phyloP scores from a whole-genome alignment of 352 stramenopile species.

The Globisporangium megalacanthum region DNA sequence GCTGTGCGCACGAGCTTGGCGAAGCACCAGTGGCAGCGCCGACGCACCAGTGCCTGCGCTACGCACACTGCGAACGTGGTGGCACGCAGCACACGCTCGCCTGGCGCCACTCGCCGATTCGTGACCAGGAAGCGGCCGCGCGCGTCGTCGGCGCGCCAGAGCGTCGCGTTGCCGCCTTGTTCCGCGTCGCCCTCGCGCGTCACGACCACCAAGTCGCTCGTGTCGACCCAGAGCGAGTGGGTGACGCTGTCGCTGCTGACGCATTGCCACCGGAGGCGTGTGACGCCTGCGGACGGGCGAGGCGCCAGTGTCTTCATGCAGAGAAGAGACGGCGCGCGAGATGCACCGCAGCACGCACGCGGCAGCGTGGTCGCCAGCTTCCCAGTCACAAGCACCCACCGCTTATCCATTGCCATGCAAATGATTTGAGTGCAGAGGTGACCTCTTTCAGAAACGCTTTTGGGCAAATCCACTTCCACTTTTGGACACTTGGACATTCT shows the following conservation, averaged over 20 bases:
- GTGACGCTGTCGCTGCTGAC: not conserved
- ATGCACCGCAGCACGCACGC: not conserved
- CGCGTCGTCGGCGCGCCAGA: constrained; percentile 12
- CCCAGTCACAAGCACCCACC: constrained; percentile 4
- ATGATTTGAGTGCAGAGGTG: too few relatives aligned
- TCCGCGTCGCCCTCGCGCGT: too few relatives aligned
- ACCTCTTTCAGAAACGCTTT: too few relatives aligned
- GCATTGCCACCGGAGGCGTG: constrained; percentile 5
- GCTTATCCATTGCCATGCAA: not conserved
- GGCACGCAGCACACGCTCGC: constrained; percentile 29
- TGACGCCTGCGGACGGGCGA: not conserved
- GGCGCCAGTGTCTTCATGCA: not conserved
- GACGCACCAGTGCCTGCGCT: constrained; percentile 18
- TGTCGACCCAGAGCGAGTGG: constrained; percentile 21
- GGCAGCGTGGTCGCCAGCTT: constrained; percentile 3
- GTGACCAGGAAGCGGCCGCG: constrained; percentile 34
- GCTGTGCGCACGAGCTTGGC: constrained; percentile 29
- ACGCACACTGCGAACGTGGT: constrained; percentile 51
- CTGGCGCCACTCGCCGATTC: constrained; percentile 17
- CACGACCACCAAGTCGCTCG: constrained; percentile 4
- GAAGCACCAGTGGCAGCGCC: constrained; percentile 65
- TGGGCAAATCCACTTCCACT: too few relatives aligned
- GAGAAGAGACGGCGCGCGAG: not conserved
- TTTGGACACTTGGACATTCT: too few relatives aligned
- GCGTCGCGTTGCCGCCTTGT: constrained; percentile 4